These are phyloP conservation scores for Gossypium schwendimanii DNA, from an alignment of 441 rosid genomes.

Conservation along the genomic window DNA sequence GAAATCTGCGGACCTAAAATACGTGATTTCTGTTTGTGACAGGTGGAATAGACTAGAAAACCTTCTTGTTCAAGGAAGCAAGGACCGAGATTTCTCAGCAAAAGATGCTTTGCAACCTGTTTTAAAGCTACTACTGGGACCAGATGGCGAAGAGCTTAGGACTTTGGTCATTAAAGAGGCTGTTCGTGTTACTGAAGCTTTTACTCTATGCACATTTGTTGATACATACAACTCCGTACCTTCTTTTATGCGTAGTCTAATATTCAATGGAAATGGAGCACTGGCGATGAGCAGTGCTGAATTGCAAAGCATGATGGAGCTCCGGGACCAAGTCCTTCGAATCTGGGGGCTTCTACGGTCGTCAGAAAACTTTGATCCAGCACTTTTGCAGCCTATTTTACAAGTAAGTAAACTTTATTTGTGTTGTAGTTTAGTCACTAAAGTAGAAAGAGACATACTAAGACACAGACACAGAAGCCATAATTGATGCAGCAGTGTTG, in stretches of 20 bases:
- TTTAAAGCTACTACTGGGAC: conserved; percentile 60
- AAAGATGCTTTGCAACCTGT: conserved; percentile 90
- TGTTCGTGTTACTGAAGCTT: conserved; percentile 70
- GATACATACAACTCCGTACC: conserved; percentile 75
- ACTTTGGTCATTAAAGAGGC: conserved; percentile 78
- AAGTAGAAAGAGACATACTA: not conserved
- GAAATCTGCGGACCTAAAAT: not conserved
- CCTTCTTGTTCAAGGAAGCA: conserved; percentile 81
- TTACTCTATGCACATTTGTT: conserved; percentile 46
- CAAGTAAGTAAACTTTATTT: conserved; percentile 43
- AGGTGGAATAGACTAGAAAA: conserved; percentile 97
- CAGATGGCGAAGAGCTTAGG: conserved; percentile 78
- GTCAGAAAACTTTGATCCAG: conserved; percentile 77
- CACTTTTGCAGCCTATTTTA: conserved; percentile 64
- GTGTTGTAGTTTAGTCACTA: not conserved
- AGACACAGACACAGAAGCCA: not conserved
- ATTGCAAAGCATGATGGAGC: conserved; percentile 49
- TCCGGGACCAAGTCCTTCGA: conserved; percentile 68
- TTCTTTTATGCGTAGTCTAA: conserved; percentile 38
- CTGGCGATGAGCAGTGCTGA: conserved; percentile 50
- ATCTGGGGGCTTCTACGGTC: conserved; percentile 72
- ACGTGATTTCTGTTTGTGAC: conserved; percentile 18
- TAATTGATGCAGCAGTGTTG: not conserved
- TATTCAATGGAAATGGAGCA: conserved; percentile 44
- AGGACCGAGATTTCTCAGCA: conserved; percentile 85